Conservation (phyloP, 495 filamentous ascomycete species). For the Durotheca rogersii region DNA sequence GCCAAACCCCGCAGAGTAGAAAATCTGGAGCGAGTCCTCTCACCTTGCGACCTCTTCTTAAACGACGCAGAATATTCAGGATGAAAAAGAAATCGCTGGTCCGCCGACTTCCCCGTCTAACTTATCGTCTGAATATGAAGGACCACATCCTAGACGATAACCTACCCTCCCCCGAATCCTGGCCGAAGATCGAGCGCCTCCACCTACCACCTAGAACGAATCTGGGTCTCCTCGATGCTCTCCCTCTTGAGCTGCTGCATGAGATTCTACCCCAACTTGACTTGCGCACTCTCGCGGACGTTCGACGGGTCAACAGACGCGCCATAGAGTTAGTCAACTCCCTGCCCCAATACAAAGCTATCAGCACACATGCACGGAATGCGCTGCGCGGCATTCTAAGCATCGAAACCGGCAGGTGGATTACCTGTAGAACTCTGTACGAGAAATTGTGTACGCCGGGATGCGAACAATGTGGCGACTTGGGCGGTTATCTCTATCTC, state of each 20-base stretch:
- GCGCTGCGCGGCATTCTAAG: conserved; percentile 13
- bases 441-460: conserved; percentile 6
- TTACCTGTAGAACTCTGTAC: conserved; percentile 7
- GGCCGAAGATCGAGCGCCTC: background rate
- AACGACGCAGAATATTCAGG: no score
- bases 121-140: background rate
- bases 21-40: no score
- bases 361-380: conserved; percentile 5
- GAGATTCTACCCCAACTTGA: conserved; percentile 21
- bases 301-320: conserved; percentile 30
- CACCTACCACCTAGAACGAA: background rate
- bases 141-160: background rate
- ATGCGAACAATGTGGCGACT: conserved; percentile 21
- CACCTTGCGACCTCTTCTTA: no score
- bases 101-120: no score
- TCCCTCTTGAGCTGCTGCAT: conserved; percentile 24
- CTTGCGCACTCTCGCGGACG: conserved; percentile 18
- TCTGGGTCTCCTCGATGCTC: background rate
- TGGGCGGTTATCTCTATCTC: conserved; percentile 27
- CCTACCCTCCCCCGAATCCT: background rate
- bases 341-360: conserved; percentile 19
- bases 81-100: no score
- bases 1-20: no score
- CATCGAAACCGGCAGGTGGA: conserved; percentile 11
- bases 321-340: conserved; percentile 29